Evolutionary conservation across 352 stramenopile genomes (phyloP), one percentile per base, ranked within the genome.

Genomic region (Phytophthora vignae): DNA sequence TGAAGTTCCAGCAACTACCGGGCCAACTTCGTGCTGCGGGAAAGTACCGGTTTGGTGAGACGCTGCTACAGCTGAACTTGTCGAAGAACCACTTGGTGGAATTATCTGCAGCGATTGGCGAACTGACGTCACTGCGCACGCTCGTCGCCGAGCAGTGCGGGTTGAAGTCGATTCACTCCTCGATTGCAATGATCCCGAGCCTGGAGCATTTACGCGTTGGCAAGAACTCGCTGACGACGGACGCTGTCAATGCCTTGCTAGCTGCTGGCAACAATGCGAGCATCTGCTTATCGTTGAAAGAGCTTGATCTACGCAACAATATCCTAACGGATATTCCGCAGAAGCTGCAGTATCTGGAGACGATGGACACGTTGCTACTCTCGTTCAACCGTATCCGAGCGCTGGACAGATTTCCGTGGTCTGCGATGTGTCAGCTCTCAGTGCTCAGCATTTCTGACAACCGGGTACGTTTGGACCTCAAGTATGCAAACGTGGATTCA

Each of bases 241-340:
- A 82, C 11, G 77, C 80, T 22, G 27, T 96, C 3, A 76, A 92
- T 66, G 57, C 44, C 0, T 67, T 92, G 53, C 77, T 94, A 19
- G 44, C 25, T 21, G 62, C 54, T 1, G 74, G 73, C 42, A 64
- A 52, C 17, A 42, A 58, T 53, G 65, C 78, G 15, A 74, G 65
- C 11, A 52, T 91, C 19, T 81, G 70, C 59, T 69, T 69, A 3
- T 82, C 83, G 38, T 60, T 95, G 38, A 87, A 91, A 55, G 85
- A 95, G 48, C 60, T 95, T 31, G 87, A 95, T 77, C 57, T 95
- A 11, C 79, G 85, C 31, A 90, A 91, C 73, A 95, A 95, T 40
- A 56, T 81, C 12, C 50, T 95, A 38, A 87, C 64, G 4, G 76
- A 79, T 4, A 69, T 93, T 44, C 88, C 88, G 2, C 61, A 49